Evolutionary conservation across 306 rosid genomes (phyloP).

Genomic region (Corylus americana): DNA sequence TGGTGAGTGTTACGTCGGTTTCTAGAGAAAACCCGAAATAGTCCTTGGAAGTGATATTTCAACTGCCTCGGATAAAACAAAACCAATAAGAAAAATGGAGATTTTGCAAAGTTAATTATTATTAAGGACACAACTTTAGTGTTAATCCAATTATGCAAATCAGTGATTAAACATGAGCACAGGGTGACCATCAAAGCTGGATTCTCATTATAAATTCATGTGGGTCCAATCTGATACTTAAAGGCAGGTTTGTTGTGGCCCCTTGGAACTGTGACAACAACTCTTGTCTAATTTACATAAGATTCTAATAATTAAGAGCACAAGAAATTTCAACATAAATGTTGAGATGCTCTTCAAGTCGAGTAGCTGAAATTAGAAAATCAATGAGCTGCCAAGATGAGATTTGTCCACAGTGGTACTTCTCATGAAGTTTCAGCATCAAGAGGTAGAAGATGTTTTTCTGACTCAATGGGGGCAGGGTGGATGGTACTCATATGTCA

Average conservation of each 20-base stretch:
- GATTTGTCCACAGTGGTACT: neutral
- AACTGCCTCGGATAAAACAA: slow-evolving; percentile 40
- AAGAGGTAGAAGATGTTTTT: neutral
- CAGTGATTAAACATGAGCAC: neutral
- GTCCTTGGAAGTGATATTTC: slow-evolving; percentile 54
- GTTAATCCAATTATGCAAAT: no score
- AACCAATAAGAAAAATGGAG: neutral
- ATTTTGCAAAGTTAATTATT: neutral
- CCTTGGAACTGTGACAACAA: slow-evolving; percentile 47
- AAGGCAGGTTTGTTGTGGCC: slow-evolving; percentile 41
- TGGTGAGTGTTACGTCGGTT: no score
- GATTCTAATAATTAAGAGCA: slow-evolving; percentile 52
- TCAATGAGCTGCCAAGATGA: neutral
- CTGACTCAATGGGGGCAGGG: neutral
- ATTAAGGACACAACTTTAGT: neutral
- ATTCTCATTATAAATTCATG: slow-evolving; percentile 28
- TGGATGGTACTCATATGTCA: no score
- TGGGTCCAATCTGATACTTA: slow-evolving; percentile 55
- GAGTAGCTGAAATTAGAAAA: neutral
- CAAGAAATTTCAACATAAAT: slow-evolving; percentile 43
- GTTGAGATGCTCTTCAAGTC: slow-evolving; percentile 35
- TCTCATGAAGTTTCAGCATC: neutral
- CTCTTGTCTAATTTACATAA: slow-evolving; percentile 46
- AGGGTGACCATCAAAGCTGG: slow-evolving; percentile 21
- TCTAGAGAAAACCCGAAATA: slow-evolving; percentile 24